A percentile compares a stretch with the other conserved stretches of the same genome.
phyloP scores from a whole-genome alignment of 345 rosid species.

The Microcos paniculata region DNA sequence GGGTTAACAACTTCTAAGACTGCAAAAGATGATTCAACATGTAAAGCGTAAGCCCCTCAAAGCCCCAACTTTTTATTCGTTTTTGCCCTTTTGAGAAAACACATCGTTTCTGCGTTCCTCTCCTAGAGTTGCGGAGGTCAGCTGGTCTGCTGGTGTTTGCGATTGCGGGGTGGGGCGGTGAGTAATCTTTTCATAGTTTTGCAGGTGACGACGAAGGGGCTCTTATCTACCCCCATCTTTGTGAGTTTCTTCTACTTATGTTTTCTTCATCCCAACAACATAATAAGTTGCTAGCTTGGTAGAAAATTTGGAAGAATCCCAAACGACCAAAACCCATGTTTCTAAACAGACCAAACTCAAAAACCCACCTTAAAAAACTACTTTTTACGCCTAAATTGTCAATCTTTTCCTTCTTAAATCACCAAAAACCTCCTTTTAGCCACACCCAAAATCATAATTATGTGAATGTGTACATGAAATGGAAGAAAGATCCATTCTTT shows the following conservation, averaged over 20 bases:
- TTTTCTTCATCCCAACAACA: not conserved
- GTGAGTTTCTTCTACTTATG: not conserved
- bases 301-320: not conserved
- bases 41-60: too few species aligned
- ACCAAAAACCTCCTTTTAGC: slow-evolving; percentile 2
- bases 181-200: not conserved
- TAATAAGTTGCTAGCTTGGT: not conserved
- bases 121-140: too few species aligned
- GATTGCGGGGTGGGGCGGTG: too few species aligned
- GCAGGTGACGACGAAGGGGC: not conserved
- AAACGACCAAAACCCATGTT: not conserved
- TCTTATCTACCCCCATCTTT: too few species aligned
- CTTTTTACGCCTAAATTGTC: not conserved
- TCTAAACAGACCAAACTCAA: not conserved
- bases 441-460: slow-evolving; percentile 43
- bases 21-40: too few species aligned
- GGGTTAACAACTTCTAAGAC: too few species aligned
- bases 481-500: slow-evolving; percentile 72
- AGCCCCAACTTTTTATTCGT: too few species aligned
- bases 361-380: not conserved
- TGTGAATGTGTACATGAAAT: slow-evolving; percentile 86
- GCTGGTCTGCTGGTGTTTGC: too few species aligned
- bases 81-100: too few species aligned
- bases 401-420: slow-evolving; percentile 1
- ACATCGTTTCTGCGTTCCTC: too few species aligned